phyloP scores from a whole-genome alignment of 495 filamentous ascomycete genomes.

The Penicillium silybi region DNA sequence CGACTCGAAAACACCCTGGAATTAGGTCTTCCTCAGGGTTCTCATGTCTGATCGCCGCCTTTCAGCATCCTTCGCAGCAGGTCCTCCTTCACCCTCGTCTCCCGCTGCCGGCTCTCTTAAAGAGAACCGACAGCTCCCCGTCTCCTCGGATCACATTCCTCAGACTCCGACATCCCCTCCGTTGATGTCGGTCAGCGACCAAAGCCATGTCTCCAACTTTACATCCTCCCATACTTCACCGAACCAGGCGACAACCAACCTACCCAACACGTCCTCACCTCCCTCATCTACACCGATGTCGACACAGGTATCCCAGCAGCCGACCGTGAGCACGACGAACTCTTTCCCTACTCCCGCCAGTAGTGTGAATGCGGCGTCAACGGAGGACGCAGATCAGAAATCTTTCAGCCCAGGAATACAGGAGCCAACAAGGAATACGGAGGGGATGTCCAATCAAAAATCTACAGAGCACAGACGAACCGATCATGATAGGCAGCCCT shows the following conservation, averaged over 20 bases:
- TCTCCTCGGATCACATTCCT: conserved; percentile 36
- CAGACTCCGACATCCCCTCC: conserved; percentile 48
- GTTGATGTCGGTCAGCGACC: conserved; percentile 52
- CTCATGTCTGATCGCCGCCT: conserved; percentile 45
- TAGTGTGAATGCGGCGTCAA: conserved; percentile 35
- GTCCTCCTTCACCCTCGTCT: conserved; percentile 45
- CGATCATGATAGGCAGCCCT: conserved; percentile 35
- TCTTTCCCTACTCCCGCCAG: conserved; percentile 47
- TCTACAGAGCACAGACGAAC: conserved; percentile 31
- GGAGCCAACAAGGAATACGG: conserved; percentile 18
- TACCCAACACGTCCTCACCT: conserved; percentile 38
- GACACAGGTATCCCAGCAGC: conserved; percentile 44
- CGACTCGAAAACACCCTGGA: conserved; percentile 1
- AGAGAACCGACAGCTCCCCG: conserved; percentile 28
- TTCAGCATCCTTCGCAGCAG: conserved; percentile 35
- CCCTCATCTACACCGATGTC: conserved; percentile 47
- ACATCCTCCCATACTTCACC: conserved; percentile 44
- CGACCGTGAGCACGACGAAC: conserved; percentile 37
- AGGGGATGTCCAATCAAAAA: conserved; percentile 16
- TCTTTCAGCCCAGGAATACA: conserved; percentile 21
- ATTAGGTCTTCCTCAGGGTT: conserved; percentile 12
- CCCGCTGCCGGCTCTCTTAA: conserved; percentile 38
- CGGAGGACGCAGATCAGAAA: conserved; percentile 36
- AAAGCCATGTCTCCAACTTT: conserved; percentile 46
- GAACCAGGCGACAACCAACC: conserved; percentile 42